These are phyloP conservation scores for Aureobasidium lini DNA, from an alignment of 2,329 filamentous ascomycete genomes.

Conservation along the genomic window DNA sequence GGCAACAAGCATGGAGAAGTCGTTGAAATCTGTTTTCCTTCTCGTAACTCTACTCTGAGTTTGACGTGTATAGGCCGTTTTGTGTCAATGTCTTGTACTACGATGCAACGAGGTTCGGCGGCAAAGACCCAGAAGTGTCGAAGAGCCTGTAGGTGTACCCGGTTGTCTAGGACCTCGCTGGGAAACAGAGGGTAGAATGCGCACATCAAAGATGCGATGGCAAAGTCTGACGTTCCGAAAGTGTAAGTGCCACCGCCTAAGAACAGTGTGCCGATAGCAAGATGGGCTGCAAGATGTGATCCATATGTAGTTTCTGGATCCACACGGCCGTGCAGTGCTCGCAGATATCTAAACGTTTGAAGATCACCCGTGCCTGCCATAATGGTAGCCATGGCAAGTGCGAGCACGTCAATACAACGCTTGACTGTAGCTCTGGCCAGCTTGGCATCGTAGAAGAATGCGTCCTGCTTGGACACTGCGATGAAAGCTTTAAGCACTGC, in stretches of 20 bases:
- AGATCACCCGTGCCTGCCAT: slow-evolving; percentile 97
- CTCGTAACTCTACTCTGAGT: slow-evolving; percentile 19
- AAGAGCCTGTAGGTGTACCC: slow-evolving; percentile 90
- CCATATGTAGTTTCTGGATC: slow-evolving; percentile 83
- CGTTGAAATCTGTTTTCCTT: slow-evolving; percentile 25
- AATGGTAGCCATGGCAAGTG: slow-evolving; percentile 73
- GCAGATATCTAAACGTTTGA: slow-evolving; percentile 72
- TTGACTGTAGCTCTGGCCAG: slow-evolving; percentile 74
- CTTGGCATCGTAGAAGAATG: slow-evolving; percentile 67
- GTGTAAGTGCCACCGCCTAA: slow-evolving; percentile 88
- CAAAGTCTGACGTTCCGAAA: slow-evolving; percentile 79
- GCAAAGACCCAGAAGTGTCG: slow-evolving; percentile 96
- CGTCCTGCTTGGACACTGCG: slow-evolving; percentile 20
- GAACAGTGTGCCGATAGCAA: slow-evolving; percentile 86
- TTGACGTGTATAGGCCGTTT: slow-evolving; percentile 58
- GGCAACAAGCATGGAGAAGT: slow-evolving; percentile 54
- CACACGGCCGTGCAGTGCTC: slow-evolving; percentile 79
- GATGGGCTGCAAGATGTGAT: slow-evolving; percentile 84
- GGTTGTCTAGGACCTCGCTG: slow-evolving; percentile 82
- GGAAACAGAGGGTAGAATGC: slow-evolving; percentile 95
- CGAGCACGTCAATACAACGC: slow-evolving; percentile 85
- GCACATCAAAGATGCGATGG: slow-evolving; percentile 76
- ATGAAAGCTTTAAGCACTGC: slow-evolving; percentile 61
- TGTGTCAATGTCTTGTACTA: slow-evolving; percentile 80
- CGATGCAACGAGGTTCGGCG: slow-evolving; percentile 78